A percentile compares a stretch with the other conserved stretches of the same genome.
Conservation (phyloP, 75 land plant species). For the Selaginella moellendorffii region DNA sequence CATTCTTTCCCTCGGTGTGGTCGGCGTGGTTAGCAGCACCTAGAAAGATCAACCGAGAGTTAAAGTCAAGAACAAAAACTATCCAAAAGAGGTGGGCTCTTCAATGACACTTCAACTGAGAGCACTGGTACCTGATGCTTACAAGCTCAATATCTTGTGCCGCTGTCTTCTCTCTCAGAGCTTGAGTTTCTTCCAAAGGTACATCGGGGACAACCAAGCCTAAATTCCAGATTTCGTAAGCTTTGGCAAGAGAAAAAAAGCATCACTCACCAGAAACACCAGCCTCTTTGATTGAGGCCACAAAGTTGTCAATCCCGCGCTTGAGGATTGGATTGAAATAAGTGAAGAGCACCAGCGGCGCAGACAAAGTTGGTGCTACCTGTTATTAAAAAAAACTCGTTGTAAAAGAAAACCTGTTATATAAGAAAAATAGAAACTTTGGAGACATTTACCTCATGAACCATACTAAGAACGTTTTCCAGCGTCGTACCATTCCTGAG, state of each 20-base stretch:
- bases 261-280: conserved; percentile 67
- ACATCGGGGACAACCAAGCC: conserved; percentile 95
- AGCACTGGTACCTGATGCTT: conserved; percentile 8
- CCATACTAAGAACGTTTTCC: conserved; percentile 51
- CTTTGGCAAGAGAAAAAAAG: too few species aligned
- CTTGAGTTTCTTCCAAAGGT: conserved; percentile 74
- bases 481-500: conserved; percentile 63
- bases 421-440: too few species aligned
- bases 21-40: conserved; percentile 80
- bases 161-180: conserved; percentile 39
- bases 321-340: conserved; percentile 92
- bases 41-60: conserved; percentile 12
- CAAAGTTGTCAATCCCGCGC: conserved; percentile 55
- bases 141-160: conserved; percentile 63
- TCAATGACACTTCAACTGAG: too few species aligned
- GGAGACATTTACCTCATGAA: conserved; percentile 81
- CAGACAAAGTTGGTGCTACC: conserved; percentile 63
- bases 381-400: too few species aligned
- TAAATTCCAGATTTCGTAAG: conserved; percentile 21
- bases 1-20: conserved; percentile 79
- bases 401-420: too few species aligned
- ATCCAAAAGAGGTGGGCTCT: too few species aligned
- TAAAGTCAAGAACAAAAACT: too few species aligned
- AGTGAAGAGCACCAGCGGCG: conserved; percentile 70
- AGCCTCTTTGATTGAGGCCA: conserved; percentile 45